phyloP scores from a whole-genome alignment of 2,329 filamentous ascomycete species.

The Diaporthe nobilis region DNA sequence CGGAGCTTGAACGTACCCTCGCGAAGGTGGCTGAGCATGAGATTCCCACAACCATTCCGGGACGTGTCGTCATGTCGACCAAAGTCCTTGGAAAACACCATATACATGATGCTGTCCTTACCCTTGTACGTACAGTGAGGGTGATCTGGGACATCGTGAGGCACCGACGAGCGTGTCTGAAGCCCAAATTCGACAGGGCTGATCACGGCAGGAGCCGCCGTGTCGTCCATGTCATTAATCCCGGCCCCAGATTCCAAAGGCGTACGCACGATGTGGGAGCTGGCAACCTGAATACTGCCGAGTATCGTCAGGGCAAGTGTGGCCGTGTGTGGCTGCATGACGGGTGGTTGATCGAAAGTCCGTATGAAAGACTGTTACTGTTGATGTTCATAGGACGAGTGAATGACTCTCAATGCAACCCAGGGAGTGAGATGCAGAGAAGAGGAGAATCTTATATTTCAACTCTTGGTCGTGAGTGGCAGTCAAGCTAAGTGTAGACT shows the following conservation, averaged over 20 bases:
- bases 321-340: neutral
- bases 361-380: neutral
- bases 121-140: constrained; percentile 2
- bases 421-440: too few species aligned
- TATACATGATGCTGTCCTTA: neutral
- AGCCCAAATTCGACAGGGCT: neutral
- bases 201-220: too few species aligned
- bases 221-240: neutral
- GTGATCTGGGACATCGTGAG: neutral
- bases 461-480: neutral
- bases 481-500: neutral
- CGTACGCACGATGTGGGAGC: neutral
- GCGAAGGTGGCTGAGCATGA: neutral
- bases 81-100: constrained; percentile 16
- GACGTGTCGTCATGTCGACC: neutral
- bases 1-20: neutral
- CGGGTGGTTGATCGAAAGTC: too few species aligned
- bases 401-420: fast-evolving
- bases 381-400: neutral
- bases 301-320: neutral
- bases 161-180: neutral
- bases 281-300: neutral
- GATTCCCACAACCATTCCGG: neutral
- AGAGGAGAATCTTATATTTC: neutral
- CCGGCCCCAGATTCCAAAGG: neutral